A percentile compares a stretch with the other conserved stretches of the same genome.
phyloP scores from a whole-genome alignment of 2,329 filamentous ascomycete genomes.

The Exserohilum rostratum region DNA sequence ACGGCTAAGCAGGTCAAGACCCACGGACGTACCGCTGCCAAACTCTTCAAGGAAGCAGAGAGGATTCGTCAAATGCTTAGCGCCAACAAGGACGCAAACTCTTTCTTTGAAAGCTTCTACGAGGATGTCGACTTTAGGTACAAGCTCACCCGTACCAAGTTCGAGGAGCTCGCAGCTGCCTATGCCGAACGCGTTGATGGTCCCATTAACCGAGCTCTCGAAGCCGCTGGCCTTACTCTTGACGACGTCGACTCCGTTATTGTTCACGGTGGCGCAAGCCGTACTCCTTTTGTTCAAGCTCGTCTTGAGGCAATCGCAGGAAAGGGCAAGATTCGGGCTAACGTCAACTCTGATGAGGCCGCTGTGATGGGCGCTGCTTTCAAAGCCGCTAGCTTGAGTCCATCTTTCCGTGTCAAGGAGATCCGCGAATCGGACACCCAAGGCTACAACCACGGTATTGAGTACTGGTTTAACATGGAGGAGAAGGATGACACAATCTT shows the following conservation, averaged over 20 bases:
- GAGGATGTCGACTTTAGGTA: constrained; percentile 94
- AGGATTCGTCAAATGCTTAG: constrained; percentile 86
- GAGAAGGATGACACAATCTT: constrained; percentile 82
- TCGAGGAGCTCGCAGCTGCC: constrained; percentile 76
- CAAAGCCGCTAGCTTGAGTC: constrained; percentile 88
- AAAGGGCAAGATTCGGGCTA: constrained; percentile 81
- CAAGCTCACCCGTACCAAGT: constrained; percentile 78
- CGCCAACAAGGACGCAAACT: constrained; percentile 82
- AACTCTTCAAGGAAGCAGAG: constrained; percentile 92
- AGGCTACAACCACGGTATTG: constrained; percentile 74
- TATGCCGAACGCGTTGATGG: constrained; percentile 71
- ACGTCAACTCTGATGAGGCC: constrained; percentile 96
- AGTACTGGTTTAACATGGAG: constrained; percentile 74
- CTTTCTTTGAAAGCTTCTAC: constrained; percentile 86
- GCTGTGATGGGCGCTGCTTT: constrained; percentile 96
- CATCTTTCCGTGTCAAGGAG: constrained; percentile 97
- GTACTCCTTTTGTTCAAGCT: constrained; percentile 94
- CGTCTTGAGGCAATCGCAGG: constrained; percentile 78
- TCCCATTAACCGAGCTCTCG: constrained; percentile 76
- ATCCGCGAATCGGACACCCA: constrained; percentile 82
- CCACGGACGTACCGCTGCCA: constrained; percentile 85
- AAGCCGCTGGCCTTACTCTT: constrained; percentile 73
- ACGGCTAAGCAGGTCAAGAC: constrained; percentile 67
- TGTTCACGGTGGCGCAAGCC: constrained; percentile 85
- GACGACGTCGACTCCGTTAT: constrained; percentile 86